Percentiles rank a stretch among this genome's conserved stretches.
Conservation (phyloP, 2,329 filamentous ascomycete species). For the Ilyonectria robusta region DNA sequence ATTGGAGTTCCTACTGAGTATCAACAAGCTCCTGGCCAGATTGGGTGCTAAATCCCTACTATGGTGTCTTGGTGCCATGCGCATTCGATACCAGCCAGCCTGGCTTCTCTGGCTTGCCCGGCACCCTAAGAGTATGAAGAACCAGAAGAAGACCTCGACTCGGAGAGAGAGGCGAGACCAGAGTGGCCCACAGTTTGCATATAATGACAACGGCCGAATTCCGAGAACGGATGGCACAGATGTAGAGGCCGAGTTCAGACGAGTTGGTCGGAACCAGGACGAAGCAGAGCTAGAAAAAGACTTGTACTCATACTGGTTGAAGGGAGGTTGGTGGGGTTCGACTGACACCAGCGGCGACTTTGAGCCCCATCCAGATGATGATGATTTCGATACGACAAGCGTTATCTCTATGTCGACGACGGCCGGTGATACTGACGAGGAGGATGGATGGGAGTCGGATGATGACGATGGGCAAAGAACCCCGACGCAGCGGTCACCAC, state of each 20-base stretch:
- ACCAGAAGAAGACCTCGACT: conserved; percentile 32
- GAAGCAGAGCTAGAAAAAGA: conserved; percentile 80
- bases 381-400: conserved; percentile 83
- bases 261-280: conserved; percentile 61
- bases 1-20: conserved; percentile 82
- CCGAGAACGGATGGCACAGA: conserved; percentile 78
- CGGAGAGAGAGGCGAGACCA: conserved; percentile 32
- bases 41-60: conserved; percentile 50
- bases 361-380: conserved; percentile 65
- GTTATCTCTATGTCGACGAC: conserved; percentile 73
- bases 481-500: conserved; percentile 77
- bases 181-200: conserved; percentile 16
- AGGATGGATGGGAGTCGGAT: conserved; percentile 63
- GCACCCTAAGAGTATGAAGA: conserved; percentile 52
- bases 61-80: conserved; percentile 72
- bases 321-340: conserved; percentile 87
- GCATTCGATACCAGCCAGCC: conserved; percentile 51
- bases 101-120: conserved; percentile 72
- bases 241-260: conserved; percentile 84
- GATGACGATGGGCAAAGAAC: conserved; percentile 73
- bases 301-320: conserved; percentile 88
- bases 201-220: conserved; percentile 65
- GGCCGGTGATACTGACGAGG: conserved; percentile 60
- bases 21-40: conserved; percentile 64
- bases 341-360: conserved; percentile 88